A percentile compares a stretch with the other conserved stretches of the same genome.
Evolutionary conservation across 164 flowering plant species (phyloP).

Genomic region (Tinospora cordifolia): DNA sequence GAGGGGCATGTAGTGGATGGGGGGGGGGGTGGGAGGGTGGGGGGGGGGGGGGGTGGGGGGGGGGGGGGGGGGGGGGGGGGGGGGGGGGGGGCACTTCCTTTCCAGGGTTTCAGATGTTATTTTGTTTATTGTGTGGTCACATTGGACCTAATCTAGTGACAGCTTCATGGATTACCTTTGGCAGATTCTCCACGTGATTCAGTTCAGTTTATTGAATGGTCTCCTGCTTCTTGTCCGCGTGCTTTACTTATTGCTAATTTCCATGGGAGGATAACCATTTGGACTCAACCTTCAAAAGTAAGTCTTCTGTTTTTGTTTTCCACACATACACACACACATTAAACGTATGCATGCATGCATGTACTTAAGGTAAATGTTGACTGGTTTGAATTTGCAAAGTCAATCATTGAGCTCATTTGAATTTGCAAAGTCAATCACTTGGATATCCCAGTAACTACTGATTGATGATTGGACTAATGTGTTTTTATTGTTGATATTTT

Average conservation of each 20-base stretch:
- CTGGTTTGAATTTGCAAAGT: too few species aligned
- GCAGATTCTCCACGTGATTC: slow-evolving; percentile 99
- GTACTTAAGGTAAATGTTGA: neutral
- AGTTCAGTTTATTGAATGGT: slow-evolving; percentile 98
- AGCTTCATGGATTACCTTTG: slow-evolving; percentile 9
- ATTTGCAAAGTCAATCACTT: too few species aligned
- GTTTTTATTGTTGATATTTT: neutral
- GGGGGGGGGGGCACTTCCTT: too few species aligned
- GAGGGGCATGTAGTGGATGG: too few species aligned
- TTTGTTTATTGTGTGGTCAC: neutral
- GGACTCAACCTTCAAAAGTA: slow-evolving; percentile 93
- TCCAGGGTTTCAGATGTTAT: neutral
- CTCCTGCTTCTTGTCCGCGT: slow-evolving; percentile 85
- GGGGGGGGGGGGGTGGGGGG: too few species aligned
- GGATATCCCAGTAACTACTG: too few species aligned
- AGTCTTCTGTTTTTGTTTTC: slow-evolving; percentile 15
- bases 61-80: too few species aligned
- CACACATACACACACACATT: neutral
- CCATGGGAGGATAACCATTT: slow-evolving; percentile 88
- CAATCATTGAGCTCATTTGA: too few species aligned
- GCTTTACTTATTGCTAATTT: slow-evolving; percentile 88
- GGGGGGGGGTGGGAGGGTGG: too few species aligned
- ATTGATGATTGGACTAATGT: too few species aligned
- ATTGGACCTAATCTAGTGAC: neutral
- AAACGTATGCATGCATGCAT: neutral